A percentile compares a stretch with the other conserved stretches of the same genome.
phyloP scores from a whole-genome alignment of 768 basidiomycete genomes.

The Russula vinacea region DNA sequence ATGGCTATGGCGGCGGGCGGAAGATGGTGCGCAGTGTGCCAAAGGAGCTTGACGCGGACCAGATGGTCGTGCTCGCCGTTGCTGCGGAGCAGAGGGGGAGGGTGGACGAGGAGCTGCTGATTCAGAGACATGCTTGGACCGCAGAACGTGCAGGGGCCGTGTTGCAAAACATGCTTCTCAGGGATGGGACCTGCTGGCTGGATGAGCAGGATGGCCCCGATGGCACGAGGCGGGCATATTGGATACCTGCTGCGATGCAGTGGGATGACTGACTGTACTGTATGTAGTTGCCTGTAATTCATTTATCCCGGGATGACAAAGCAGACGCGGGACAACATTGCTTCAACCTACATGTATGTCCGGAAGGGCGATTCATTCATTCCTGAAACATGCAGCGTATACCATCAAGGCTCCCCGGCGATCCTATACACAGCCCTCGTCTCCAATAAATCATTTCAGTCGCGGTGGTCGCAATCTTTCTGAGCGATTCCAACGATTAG shows the following conservation, averaged over 20 bases:
- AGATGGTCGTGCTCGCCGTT: slow-evolving; percentile 74
- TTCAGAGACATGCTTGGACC: slow-evolving; percentile 69
- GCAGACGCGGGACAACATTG: background rate
- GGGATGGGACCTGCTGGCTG: slow-evolving; percentile 92
- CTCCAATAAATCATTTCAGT: slow-evolving; percentile 31
- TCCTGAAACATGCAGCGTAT: slow-evolving; percentile 30
- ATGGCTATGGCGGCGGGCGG: slow-evolving; percentile 49
- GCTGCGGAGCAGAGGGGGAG: slow-evolving; percentile 67
- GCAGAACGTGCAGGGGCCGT: slow-evolving; percentile 70
- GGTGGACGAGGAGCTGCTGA: slow-evolving; percentile 61
- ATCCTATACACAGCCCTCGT: slow-evolving; percentile 33
- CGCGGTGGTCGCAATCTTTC: slow-evolving; percentile 61
- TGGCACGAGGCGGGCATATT: slow-evolving; percentile 63
- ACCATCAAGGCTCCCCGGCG: slow-evolving; percentile 36
- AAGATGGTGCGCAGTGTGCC: slow-evolving; percentile 89
- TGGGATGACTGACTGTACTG: slow-evolving; percentile 59
- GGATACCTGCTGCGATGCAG: slow-evolving; percentile 83
- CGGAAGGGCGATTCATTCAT: background rate
- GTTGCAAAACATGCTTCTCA: slow-evolving; percentile 83
- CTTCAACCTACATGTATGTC: slow-evolving; percentile 10
- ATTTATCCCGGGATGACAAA: slow-evolving; percentile 9
- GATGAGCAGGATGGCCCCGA: slow-evolving; percentile 75
- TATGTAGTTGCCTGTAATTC: background rate
- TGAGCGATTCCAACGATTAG: slow-evolving; percentile 53
- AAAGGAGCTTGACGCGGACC: slow-evolving; percentile 87